A percentile compares a stretch with the other conserved stretches of the same genome.
phyloP scores from a whole-genome alignment of 352 stramenopile genomes.

The Globisporangium echinulatum region DNA sequence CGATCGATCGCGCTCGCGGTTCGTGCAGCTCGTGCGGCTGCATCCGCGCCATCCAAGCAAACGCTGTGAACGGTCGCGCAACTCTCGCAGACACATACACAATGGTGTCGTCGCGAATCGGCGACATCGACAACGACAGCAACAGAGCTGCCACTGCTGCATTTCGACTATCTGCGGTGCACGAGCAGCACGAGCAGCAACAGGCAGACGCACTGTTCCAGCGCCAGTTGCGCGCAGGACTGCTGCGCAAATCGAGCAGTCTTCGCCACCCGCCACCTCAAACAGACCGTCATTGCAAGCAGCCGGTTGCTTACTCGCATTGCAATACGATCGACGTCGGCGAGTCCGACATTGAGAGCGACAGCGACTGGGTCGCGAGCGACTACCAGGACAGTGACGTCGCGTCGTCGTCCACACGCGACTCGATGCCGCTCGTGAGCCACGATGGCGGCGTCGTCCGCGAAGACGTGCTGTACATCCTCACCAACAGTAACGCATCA shows the following conservation, averaged over 20 bases:
- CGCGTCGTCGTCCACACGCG: constrained; percentile 7
- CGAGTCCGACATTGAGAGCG: constrained; percentile 3
- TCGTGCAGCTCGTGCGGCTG: too few species aligned
- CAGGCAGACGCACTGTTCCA: background rate
- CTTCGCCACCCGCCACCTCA: background rate
- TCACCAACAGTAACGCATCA: constrained; percentile 8
- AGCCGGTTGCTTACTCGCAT: background rate
- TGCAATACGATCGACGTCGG: constrained; percentile 4
- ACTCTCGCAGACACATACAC: background rate
- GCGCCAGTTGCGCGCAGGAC: too few species aligned
- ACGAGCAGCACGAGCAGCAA: background rate
- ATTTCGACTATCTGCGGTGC: constrained; percentile 1
- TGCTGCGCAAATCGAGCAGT: background rate
- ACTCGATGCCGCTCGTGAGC: constrained; percentile 9
- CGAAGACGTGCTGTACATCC: constrained; percentile 13
- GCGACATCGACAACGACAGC: background rate
- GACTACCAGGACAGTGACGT: constrained; percentile 8
- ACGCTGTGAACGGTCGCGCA: too few species aligned
- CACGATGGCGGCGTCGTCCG: constrained; percentile 14
- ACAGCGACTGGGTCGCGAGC: constrained; percentile 4
- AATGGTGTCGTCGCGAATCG: background rate
- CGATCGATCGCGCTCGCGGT: too few species aligned
- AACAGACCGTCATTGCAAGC: too few species aligned
- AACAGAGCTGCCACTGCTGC: background rate
- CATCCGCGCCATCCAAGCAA: too few species aligned